Evolutionary conservation across 352 stramenopile genomes (phyloP).

Genomic region (Globisporangium spinosum): DNA sequence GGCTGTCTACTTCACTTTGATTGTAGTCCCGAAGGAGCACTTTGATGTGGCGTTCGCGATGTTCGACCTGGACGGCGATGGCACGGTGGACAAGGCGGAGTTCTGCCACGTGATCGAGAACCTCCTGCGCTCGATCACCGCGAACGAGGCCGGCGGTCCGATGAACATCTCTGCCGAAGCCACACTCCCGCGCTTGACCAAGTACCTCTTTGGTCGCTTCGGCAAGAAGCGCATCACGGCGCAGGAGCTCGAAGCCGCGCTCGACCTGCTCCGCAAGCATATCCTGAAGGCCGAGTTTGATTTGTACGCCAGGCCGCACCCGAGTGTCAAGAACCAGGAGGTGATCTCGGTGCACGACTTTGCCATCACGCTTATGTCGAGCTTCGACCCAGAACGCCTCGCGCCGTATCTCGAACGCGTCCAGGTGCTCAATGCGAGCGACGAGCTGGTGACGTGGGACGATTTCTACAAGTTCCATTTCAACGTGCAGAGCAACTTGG

Average conservation of each 20-base stretch:
- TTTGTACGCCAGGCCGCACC: constrained; percentile 51
- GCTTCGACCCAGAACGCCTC: constrained; percentile 67
- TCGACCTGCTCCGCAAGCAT: constrained; percentile 53
- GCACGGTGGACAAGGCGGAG: constrained; percentile 67
- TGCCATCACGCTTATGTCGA: constrained; percentile 67
- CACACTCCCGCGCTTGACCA: constrained; percentile 51
- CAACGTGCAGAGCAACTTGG: constrained; percentile 62
- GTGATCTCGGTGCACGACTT: constrained; percentile 77
- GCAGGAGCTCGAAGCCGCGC: constrained; percentile 40
- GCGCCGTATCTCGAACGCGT: constrained; percentile 54
- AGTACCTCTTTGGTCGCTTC: constrained; percentile 60
- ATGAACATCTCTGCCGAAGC: constrained; percentile 11
- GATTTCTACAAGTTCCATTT: constrained; percentile 78
- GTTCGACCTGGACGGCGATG: constrained; percentile 75
- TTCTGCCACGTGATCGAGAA: constrained; percentile 75
- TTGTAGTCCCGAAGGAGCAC: constrained; percentile 63
- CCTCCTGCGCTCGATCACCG: constrained; percentile 40
- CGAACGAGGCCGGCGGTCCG: constrained; percentile 9
- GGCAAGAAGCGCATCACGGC: constrained; percentile 56
- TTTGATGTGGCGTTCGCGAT: constrained; percentile 81
- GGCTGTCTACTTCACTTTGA: background rate
- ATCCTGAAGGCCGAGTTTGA: constrained; percentile 72
- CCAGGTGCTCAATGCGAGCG: constrained; percentile 51
- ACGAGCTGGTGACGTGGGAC: constrained; percentile 64
- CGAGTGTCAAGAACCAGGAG: constrained; percentile 31